A percentile compares a stretch with the other conserved stretches of the same genome.
Evolutionary conservation across 768 basidiomycete species (phyloP).

Genomic region (Tricholoma terreum): DNA sequence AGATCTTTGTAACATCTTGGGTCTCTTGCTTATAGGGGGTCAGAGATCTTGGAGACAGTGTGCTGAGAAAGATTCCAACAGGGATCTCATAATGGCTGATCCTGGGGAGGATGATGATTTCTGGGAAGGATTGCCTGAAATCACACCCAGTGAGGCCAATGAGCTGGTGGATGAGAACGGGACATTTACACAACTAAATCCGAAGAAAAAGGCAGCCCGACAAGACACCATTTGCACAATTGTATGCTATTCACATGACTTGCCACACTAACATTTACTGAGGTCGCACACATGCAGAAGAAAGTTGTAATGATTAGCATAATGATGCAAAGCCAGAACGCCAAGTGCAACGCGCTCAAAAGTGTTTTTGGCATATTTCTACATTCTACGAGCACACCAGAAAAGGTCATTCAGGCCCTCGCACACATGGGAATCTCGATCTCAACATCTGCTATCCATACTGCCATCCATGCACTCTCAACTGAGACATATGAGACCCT

Average conservation of each 20-base stretch:
- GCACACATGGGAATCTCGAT: slow-evolving; percentile 27
- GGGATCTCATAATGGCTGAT: not conserved
- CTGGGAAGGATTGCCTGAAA: not conserved
- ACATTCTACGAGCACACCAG: slow-evolving; percentile 22
- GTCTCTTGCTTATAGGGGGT: no score
- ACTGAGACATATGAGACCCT: slow-evolving; percentile 15
- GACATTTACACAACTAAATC: not conserved
- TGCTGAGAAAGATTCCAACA: no score
- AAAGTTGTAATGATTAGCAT: not conserved
- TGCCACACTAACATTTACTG: not conserved
- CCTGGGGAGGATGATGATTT: not conserved
- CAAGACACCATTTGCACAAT: not conserved
- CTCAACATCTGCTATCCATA: slow-evolving; percentile 21
- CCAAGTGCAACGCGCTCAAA: slow-evolving; percentile 19
- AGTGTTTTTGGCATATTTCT: slow-evolving; percentile 27
- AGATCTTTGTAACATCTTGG: no score
- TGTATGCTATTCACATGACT: not conserved
- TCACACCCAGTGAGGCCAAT: not conserved
- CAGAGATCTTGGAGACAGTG: no score
- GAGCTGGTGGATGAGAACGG: not conserved
- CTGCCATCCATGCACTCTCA: slow-evolving; percentile 20
- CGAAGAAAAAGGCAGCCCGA: not conserved
- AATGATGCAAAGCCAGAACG: not conserved
- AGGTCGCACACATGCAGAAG: not conserved
- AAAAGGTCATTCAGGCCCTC: slow-evolving; percentile 26